Percentiles rank a stretch among this genome's conserved stretches.
Conservation (phyloP, 768 basidiomycete species). For the Termitomyces eurrhizus region DNA sequence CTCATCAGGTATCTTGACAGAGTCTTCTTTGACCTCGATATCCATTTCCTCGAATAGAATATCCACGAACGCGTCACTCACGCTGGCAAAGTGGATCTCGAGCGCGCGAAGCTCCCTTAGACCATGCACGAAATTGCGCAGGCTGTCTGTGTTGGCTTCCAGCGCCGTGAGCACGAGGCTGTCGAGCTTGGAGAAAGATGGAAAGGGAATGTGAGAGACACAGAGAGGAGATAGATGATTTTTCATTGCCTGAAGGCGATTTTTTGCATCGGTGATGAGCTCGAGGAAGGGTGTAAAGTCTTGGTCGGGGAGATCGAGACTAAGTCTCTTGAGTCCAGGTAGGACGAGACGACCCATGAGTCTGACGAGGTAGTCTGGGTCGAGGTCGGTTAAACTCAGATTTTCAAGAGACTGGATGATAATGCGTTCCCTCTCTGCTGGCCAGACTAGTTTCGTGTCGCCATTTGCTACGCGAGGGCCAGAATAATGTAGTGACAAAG, state of each 20-base stretch:
- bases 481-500: conserved; percentile 53
- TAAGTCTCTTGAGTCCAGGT: conserved; percentile 40
- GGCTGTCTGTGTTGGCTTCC: conserved; percentile 33
- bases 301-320: conserved; percentile 52
- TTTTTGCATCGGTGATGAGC: conserved; percentile 25
- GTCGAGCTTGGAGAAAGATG: conserved; percentile 29
- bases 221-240: neutral
- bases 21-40: conserved; percentile 5
- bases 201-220: conserved; percentile 22
- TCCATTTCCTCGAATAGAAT: conserved; percentile 28
- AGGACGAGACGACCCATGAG: conserved; percentile 43
- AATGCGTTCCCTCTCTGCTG: conserved; percentile 27
- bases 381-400: conserved; percentile 51
- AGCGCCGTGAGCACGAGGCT: conserved; percentile 38
- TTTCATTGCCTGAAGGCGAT: conserved; percentile 1
- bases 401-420: conserved; percentile 35
- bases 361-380: conserved; percentile 47
- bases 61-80: conserved; percentile 27
- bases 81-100: conserved; percentile 39
- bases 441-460: conserved; percentile 35
- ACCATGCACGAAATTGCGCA: conserved; percentile 31
- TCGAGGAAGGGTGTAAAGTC: conserved; percentile 47
- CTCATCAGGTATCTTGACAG: conserved; percentile 1
- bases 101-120: conserved; percentile 31
- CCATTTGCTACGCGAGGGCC: conserved; percentile 40